These are phyloP conservation scores for Microascus cirrosus DNA, from an alignment of 2,329 filamentous ascomycete genomes.

Conservation along the genomic window DNA sequence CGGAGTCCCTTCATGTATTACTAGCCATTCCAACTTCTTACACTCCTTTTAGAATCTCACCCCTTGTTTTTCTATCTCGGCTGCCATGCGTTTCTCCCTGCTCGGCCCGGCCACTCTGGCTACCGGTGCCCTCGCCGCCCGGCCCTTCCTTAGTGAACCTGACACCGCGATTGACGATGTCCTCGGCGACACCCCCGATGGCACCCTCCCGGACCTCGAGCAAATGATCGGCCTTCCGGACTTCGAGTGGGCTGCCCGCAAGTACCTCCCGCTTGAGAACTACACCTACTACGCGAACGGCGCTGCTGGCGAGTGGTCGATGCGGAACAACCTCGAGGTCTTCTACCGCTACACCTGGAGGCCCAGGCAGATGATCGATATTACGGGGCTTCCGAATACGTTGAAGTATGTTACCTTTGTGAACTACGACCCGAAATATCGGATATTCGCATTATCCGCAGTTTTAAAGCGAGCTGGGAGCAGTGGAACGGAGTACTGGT, in stretches of 20 bases:
- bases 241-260: constrained; percentile 40
- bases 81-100: constrained; percentile 6
- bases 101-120: constrained; percentile 16
- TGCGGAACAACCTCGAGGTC: constrained; percentile 45
- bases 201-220: constrained; percentile 16
- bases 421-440: neutral
- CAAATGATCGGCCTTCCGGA: constrained; percentile 37
- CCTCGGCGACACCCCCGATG: constrained; percentile 19
- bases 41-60: no score
- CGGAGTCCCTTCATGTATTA: no score
- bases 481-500: neutral
- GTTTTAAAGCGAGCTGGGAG: neutral
- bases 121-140: constrained; percentile 25
- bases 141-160: constrained; percentile 31
- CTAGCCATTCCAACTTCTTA: no score
- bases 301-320: constrained; percentile 42
- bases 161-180: constrained; percentile 31
- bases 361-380: constrained; percentile 37
- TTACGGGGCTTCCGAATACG: constrained; percentile 28
- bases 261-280: constrained; percentile 30
- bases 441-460: neutral
- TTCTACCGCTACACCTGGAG: constrained; percentile 35
- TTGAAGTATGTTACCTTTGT: constrained; percentile 17
- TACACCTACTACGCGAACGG: constrained; percentile 49
- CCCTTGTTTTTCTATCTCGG: no score